A percentile compares a stretch with the other conserved stretches of the same genome.
phyloP scores from a whole-genome alignment of 2,329 filamentous ascomycete species.

The Epichloe gansuensis region DNA sequence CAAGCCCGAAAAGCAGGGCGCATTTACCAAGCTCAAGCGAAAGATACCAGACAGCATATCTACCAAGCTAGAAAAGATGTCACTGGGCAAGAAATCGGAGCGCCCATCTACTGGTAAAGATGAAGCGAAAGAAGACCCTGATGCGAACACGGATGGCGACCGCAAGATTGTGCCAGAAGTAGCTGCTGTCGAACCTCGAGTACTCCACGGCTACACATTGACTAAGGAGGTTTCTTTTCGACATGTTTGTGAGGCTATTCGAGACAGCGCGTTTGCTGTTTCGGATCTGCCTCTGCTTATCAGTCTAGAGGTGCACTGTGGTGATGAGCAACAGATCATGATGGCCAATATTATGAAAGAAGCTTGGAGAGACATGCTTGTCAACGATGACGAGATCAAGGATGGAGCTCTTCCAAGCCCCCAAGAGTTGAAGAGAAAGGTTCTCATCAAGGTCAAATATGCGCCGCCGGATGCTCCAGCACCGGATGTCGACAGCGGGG shows the following conservation, averaged over 20 bases:
- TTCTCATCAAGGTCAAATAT: conserved; percentile 74
- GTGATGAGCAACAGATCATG: conserved; percentile 63
- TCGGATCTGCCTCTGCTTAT: conserved; percentile 81
- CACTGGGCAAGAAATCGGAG: conserved; percentile 29
- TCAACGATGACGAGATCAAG: conserved; percentile 40
- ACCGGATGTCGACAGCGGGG: conserved; percentile 18
- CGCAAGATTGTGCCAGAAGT: conserved; percentile 14
- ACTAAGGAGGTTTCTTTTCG: conserved; percentile 83
- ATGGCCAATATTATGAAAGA: conserved; percentile 92
- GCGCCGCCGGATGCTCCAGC: conserved; percentile 29
- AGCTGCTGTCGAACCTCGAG: conserved; percentile 51
- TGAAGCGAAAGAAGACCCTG: not conserved
- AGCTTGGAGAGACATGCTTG: conserved; percentile 61
- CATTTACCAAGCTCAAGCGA: conserved; percentile 51
- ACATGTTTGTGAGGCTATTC: conserved; percentile 69
- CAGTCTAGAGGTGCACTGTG: conserved; percentile 84
- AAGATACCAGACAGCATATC: conserved; percentile 32
- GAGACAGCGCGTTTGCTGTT: conserved; percentile 61
- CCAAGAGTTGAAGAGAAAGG: conserved; percentile 58
- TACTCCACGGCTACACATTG: conserved; percentile 79
- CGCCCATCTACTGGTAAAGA: conserved; percentile 14
- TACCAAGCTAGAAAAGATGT: conserved; percentile 35
- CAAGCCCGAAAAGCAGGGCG: conserved; percentile 43
- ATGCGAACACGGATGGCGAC: conserved; percentile 4
- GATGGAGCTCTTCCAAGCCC: conserved; percentile 50